Conservation (phyloP, 192 early-diverging fungal genomes). For the Backusella psychrophila region DNA sequence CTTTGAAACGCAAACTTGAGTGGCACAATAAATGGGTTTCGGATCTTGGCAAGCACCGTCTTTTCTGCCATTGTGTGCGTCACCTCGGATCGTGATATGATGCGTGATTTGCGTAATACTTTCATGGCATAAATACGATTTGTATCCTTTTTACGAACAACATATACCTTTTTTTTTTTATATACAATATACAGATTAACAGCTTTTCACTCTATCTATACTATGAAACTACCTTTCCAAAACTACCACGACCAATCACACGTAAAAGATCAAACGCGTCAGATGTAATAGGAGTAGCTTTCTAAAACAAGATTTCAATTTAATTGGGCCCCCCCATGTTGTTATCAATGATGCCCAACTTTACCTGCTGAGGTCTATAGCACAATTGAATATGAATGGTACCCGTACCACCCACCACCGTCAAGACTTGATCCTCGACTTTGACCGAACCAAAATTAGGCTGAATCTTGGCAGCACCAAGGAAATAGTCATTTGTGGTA, state of each 20-base stretch:
- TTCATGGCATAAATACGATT: slow-evolving; percentile 98
- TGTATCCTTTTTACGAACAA: slow-evolving; percentile 90
- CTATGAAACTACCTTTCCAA: slow-evolving; percentile 77
- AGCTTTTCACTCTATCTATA: neutral
- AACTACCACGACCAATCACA: slow-evolving; percentile 95
- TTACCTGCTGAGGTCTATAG: slow-evolving; percentile 65
- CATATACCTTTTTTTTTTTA: slow-evolving; percentile 62
- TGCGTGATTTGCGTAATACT: slow-evolving; percentile 89
- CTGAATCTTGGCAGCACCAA: slow-evolving; percentile 52
- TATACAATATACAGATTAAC: neutral
- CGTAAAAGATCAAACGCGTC: slow-evolving; percentile 94
- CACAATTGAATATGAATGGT: slow-evolving; percentile 69
- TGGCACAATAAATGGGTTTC: slow-evolving; percentile 92
- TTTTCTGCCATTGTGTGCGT: slow-evolving; percentile 93
- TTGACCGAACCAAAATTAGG: slow-evolving; percentile 48
- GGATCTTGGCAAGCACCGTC: slow-evolving; percentile 85
- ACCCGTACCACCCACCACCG: slow-evolving; percentile 57
- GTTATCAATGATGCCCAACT: too few species aligned
- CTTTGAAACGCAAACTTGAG: slow-evolving; percentile 95
- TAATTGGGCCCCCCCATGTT: neutral
- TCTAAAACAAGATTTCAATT: slow-evolving; percentile 33
- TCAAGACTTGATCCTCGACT: slow-evolving; percentile 30
- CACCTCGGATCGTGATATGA: slow-evolving; percentile 90
- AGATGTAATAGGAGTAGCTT: slow-evolving; percentile 70
- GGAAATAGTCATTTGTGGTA: slow-evolving; percentile 49